Conservation (phyloP, 2,329 filamentous ascomycete genomes). For the Fusarium multiceps region DNA sequence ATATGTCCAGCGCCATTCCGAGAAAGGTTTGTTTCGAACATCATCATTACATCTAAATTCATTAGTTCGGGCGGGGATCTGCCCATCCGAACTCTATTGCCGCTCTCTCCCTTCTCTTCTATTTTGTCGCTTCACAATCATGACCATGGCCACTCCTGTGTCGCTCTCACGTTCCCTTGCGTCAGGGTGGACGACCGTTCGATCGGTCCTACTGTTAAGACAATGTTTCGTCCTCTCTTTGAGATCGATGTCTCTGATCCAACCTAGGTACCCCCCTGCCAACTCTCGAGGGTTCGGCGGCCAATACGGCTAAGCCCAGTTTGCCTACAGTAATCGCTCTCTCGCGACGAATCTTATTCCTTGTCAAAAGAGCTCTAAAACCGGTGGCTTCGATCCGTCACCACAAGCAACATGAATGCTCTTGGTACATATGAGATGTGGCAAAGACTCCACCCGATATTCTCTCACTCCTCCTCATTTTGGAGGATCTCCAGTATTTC, state of each 20-base stretch:
- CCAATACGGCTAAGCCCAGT: constrained; percentile 24
- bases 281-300: constrained; percentile 16
- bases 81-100: background rate
- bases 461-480: background rate
- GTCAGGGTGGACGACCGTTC: background rate
- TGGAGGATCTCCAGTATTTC: background rate
- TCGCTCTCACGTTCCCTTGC: constrained; percentile 5
- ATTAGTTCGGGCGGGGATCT: background rate
- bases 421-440: background rate
- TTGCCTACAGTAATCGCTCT: background rate
- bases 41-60: constrained; percentile 5
- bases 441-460: constrained; percentile 14
- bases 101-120: background rate
- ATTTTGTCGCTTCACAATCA: background rate
- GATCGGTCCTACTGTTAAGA: background rate
- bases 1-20: background rate
- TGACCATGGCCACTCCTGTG: background rate
- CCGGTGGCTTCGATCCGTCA: constrained; percentile 2
- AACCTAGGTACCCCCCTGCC: constrained; percentile 19
- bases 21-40: constrained; percentile 28
- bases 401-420: constrained; percentile 23
- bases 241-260: constrained; percentile 1
- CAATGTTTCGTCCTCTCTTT: constrained; percentile 12
- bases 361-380: constrained; percentile 17
- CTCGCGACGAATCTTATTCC: constrained; percentile 7